phyloP scores from a whole-genome alignment of 1,139 yeast genomes.

The Geotrichum siamense region DNA sequence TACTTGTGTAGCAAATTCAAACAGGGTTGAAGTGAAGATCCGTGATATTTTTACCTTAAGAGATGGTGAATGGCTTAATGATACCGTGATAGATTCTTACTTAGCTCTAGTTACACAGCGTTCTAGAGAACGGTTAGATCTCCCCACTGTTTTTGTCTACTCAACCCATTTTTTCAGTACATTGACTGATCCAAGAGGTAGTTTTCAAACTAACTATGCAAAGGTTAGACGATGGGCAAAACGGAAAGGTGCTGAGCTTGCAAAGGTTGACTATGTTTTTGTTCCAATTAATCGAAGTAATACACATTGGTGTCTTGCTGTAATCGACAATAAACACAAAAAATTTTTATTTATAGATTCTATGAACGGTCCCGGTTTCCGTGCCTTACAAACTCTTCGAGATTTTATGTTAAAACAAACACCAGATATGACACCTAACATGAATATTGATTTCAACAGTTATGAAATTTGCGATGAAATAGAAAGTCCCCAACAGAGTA shows the following conservation, averaged over 20 bases:
- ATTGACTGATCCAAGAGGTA: too few species aligned
- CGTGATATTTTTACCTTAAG: slow-evolving; percentile 65
- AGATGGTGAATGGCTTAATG: slow-evolving; percentile 81
- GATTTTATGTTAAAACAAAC: slow-evolving; percentile 40
- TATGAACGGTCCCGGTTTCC: slow-evolving; percentile 48
- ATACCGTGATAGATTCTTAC: slow-evolving; percentile 80
- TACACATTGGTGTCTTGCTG: slow-evolving; percentile 91
- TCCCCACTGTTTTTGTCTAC: slow-evolving; percentile 55
- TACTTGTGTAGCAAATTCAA: slow-evolving; percentile 40
- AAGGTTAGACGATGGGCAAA: slow-evolving; percentile 91
- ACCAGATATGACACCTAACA: slow-evolving; percentile 29
- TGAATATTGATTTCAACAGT: slow-evolving; percentile 35
- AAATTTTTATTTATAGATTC: slow-evolving; percentile 75
- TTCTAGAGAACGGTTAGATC: slow-evolving; percentile 27
- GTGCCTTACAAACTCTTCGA: slow-evolving; percentile 47
- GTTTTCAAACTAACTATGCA: slow-evolving; percentile 57
- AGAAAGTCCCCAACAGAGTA: slow-evolving; percentile 64
- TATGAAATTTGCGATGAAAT: slow-evolving; percentile 26
- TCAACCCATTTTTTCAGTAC: slow-evolving; percentile 84
- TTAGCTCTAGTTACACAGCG: slow-evolving; percentile 51
- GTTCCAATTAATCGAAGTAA: slow-evolving; percentile 78
- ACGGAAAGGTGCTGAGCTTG: slow-evolving; percentile 65
- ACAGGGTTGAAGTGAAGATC: slow-evolving; percentile 52
- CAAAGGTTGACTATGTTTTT: slow-evolving; percentile 55
- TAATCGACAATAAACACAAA: slow-evolving; percentile 54